phyloP scores from a whole-genome alignment of 73 alveolate genomes.

The Paraurostyla sp. region DNA sequence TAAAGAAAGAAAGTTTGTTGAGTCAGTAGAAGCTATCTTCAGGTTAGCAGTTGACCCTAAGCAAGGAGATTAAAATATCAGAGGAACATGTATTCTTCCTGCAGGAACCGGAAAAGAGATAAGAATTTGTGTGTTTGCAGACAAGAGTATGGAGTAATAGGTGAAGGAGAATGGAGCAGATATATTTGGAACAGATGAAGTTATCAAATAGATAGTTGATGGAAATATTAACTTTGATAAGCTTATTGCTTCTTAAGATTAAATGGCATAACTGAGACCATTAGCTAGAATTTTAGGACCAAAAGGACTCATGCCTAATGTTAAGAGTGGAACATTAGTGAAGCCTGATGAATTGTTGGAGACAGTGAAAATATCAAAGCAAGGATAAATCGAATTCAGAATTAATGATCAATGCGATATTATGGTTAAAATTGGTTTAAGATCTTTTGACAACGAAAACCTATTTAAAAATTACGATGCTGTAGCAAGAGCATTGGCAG shows the following conservation, averaged over 20 bases:
- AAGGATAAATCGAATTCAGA: slow-evolving; percentile 80
- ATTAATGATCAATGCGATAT: slow-evolving; percentile 67
- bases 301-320: slow-evolving; percentile 90
- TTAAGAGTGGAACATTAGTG: slow-evolving; percentile 81
- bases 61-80: slow-evolving; percentile 82
- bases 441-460: slow-evolving; percentile 66
- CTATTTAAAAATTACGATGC: slow-evolving; percentile 68
- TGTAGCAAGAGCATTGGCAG: slow-evolving; percentile 59
- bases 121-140: slow-evolving; percentile 74
- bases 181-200: slow-evolving; percentile 64
- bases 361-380: slow-evolving; percentile 66
- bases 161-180: slow-evolving; percentile 88
- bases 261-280: slow-evolving; percentile 71
- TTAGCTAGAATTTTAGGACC: slow-evolving; percentile 88
- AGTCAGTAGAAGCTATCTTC: slow-evolving; percentile 68
- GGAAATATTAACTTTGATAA: slow-evolving; percentile 82
- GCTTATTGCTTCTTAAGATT: slow-evolving; percentile 77
- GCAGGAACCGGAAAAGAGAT: slow-evolving; percentile 76
- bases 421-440: slow-evolving; percentile 77
- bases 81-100: slow-evolving; percentile 84
- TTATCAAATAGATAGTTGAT: slow-evolving; percentile 56
- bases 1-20: slow-evolving; percentile 63
- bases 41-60: slow-evolving; percentile 81
- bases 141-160: slow-evolving; percentile 31
- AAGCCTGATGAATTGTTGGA: slow-evolving; percentile 57